Evolutionary conservation across 768 basidiomycete species (phyloP), one percentile per base, ranked within the genome.

Genomic region (Mycena galericulata): DNA sequence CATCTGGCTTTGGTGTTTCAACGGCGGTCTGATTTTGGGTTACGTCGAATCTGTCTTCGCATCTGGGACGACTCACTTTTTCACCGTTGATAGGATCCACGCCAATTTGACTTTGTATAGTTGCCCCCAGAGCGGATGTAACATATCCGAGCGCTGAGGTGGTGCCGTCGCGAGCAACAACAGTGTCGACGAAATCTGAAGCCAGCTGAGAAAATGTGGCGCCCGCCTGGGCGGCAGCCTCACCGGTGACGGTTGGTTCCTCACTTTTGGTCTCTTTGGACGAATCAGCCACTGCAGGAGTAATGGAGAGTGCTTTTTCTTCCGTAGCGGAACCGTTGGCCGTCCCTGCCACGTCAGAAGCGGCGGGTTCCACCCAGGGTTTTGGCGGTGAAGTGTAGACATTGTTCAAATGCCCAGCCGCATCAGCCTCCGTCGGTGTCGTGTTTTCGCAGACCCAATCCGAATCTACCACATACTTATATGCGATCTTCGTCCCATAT

Each of bases 401-500:
- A 76, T 94, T 93, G 78, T 95, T 95, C 22, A 89, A 75, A 77
- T 90, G 91, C 18, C 92, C 93, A 24, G 80, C 79, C 11, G 77
- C 75, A 73, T 94, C 92, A 1, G 79, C 75, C 77, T 92, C 91
- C 58, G 87, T 88, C 8, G 90, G 88, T 83, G 66, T 84, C 83
- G 38, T 85, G 82, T 51, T 84, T 83, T 51, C 84, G 82, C 53
- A 81, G 72, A 93, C 92, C 95, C 66, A 78, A 73, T 38, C 89
- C 90, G 75, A 61, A 50, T 95, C 94, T 59, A 95, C 92, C 75
- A 94, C 82, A 75, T 89, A 95, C 79, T 95, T 95, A 87, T 92
- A 95, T 9, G 81, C 74, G 63, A 92, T 80, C 73, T 88, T 90
- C 55, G 86, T 75, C 51, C 83, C 87, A 87, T 87, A 93, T 1